A percentile compares a stretch with the other conserved stretches of the same genome.
Evolutionary conservation across 2,329 filamentous ascomycete species (phyloP).

Genomic region (Periglandula ipomoeae): DNA sequence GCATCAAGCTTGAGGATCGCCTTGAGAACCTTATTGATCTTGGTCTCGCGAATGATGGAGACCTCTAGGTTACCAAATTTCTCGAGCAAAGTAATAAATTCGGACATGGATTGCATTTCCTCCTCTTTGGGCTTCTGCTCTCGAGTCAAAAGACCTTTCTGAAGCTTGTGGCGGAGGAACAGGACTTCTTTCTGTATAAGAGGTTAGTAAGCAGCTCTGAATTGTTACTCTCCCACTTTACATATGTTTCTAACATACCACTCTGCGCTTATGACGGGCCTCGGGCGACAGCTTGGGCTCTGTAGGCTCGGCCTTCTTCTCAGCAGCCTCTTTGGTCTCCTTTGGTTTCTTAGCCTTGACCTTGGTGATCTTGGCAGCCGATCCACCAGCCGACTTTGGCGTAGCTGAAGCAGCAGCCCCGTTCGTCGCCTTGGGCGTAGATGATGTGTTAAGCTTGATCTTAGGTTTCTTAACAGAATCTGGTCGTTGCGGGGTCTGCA

Average conservation of each 20-base stretch:
- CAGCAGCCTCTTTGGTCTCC: constrained; percentile 44
- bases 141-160: constrained; percentile 82
- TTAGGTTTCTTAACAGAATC: constrained; percentile 61
- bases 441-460: constrained; percentile 56
- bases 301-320: constrained; percentile 48
- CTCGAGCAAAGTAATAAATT: constrained; percentile 74
- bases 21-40: constrained; percentile 98
- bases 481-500: constrained; percentile 45
- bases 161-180: constrained; percentile 87
- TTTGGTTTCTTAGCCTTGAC: constrained; percentile 50
- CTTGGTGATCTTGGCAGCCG: constrained; percentile 43
- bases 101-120: constrained; percentile 71
- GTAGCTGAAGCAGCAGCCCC: constrained; percentile 29
- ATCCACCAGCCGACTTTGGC: constrained; percentile 47
- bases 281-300: constrained; percentile 50
- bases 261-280: constrained; percentile 49
- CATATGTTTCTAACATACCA: constrained; percentile 40
- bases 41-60: constrained; percentile 79
- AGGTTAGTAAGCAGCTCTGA: neutral
- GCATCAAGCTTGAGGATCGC: constrained; percentile 79
- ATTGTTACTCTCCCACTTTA: neutral
- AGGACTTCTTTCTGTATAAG: constrained; percentile 61
- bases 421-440: constrained; percentile 61
- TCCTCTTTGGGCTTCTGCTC: constrained; percentile 80
- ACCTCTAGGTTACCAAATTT: constrained; percentile 71